A percentile compares a stretch with the other conserved stretches of the same genome.
Conservation (phyloP, 2,329 filamentous ascomycete species). For the Fusarium cicatricum region DNA sequence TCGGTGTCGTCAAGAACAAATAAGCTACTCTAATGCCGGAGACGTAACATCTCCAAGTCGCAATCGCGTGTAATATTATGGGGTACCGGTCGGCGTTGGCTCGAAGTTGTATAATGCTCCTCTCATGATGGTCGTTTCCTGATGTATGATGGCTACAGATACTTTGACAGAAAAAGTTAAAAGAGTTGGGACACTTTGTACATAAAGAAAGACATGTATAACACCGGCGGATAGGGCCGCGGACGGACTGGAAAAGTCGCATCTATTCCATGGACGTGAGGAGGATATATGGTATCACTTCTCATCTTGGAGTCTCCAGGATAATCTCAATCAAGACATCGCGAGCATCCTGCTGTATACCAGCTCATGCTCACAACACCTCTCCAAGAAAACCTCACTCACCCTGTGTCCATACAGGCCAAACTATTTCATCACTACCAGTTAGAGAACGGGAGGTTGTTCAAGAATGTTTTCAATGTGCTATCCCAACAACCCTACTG, state of each 20-base stretch:
- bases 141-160: slow-evolving; percentile 41
- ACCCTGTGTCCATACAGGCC: not conserved
- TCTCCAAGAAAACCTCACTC: not conserved
- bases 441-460: not conserved
- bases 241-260: slow-evolving; percentile 5
- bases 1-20: slow-evolving; percentile 91
- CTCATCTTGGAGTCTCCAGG: slow-evolving; percentile 1
- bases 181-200: slow-evolving; percentile 37
- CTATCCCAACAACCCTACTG: slow-evolving; percentile 38
- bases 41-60: slow-evolving; percentile 19
- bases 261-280: slow-evolving; percentile 10
- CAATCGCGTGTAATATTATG: slow-evolving; percentile 47
- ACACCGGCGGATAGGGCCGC: slow-evolving; percentile 20
- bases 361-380: not conserved
- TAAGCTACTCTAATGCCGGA: slow-evolving; percentile 42
- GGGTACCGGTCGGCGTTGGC: slow-evolving; percentile 47
- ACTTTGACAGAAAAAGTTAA: slow-evolving; percentile 31
- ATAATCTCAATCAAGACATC: slow-evolving; percentile 1
- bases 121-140: slow-evolving; percentile 51
- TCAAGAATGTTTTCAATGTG: slow-evolving; percentile 39
- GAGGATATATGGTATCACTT: not conserved
- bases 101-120: slow-evolving; percentile 55
- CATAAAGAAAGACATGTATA: slow-evolving; percentile 37
- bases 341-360: not conserved
- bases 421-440: too few relatives aligned